Evolutionary conservation across 2,329 filamentous ascomycete genomes (phyloP).

Genomic region (Talaromyces albobiverticillius): DNA sequence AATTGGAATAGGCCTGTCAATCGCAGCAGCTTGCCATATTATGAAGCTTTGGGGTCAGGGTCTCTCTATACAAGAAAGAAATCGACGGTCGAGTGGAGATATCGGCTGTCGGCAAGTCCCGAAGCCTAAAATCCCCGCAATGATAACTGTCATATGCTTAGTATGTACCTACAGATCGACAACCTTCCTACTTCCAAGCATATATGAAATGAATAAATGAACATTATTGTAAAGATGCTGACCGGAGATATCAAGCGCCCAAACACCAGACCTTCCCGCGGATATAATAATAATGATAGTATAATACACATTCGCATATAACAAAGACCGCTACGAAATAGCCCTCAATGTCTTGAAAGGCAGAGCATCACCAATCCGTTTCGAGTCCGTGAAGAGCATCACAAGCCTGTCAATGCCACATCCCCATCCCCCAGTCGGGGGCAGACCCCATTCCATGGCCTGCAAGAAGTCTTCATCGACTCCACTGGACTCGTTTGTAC

Average conservation of each 20-base stretch:
- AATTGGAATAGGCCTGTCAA: too few relatives aligned
- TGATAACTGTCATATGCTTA: too few relatives aligned
- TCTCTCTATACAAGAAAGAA: too few relatives aligned
- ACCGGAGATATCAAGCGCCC: too few relatives aligned
- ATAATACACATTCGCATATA: background rate
- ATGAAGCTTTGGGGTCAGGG: too few relatives aligned
- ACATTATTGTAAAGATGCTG: too few relatives aligned
- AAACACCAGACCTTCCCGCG: background rate
- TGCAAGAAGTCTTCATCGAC: conserved; percentile 79
- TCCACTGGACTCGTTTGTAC: conserved; percentile 48
- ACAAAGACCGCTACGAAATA: conserved; percentile 32
- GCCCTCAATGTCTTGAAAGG: conserved; percentile 78
- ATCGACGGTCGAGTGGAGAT: too few relatives aligned
- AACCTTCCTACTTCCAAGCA: too few relatives aligned
- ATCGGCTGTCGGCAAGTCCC: background rate
- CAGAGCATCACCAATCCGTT: conserved; percentile 79
- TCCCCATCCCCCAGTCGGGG: conserved; percentile 96
- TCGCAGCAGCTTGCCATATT: too few relatives aligned
- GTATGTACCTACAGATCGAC: too few relatives aligned
- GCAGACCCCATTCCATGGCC: conserved; percentile 81
- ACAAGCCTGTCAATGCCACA: conserved; percentile 86
- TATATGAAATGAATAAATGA: too few relatives aligned
- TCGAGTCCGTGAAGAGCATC: conserved; percentile 81
- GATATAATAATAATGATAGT: background rate
- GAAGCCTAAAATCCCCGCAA: background rate